These are phyloP conservation scores for Citrus maxima DNA, from an alignment of 345 rosid genomes.

Conservation along the genomic window DNA sequence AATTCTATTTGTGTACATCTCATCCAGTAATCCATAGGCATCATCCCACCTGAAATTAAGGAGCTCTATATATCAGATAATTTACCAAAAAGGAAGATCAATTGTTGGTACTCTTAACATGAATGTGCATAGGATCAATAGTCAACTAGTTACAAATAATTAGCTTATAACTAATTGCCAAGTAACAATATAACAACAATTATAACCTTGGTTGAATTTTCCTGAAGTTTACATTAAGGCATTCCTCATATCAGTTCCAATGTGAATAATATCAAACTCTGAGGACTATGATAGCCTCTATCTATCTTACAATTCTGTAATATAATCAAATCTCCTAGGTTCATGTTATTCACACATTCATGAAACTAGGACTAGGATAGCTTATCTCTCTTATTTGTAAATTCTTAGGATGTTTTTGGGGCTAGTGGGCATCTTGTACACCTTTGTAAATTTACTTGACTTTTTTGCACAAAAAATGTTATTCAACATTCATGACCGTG, in stretches of 20 bases:
- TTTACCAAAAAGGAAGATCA: constrained; percentile 4
- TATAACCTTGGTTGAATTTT: neutral
- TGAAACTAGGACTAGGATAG: too few relatives aligned
- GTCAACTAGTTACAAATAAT: neutral
- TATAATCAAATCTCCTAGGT: constrained; percentile 1
- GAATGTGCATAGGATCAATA: neutral
- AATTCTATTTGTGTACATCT: constrained; percentile 67
- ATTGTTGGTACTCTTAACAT: neutral
- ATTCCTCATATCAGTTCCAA: neutral
- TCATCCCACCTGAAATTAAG: constrained; percentile 65
- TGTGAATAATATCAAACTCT: neutral
- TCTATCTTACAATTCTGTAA: constrained; percentile 2
- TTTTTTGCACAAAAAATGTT: neutral
- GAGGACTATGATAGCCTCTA: neutral
- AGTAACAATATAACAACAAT: neutral
- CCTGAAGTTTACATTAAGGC: neutral
- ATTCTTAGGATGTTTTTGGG: too few relatives aligned
- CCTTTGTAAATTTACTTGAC: too few relatives aligned
- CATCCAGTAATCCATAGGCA: constrained; percentile 69
- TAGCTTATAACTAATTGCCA: neutral
- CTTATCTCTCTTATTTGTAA: too few relatives aligned
- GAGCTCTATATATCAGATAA: constrained; percentile 15
- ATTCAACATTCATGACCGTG: neutral
- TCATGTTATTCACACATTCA: neutral
- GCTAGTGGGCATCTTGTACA: too few relatives aligned